phyloP scores from a whole-genome alignment of 352 stramenopile species.

The Phytophthora megakarya region DNA sequence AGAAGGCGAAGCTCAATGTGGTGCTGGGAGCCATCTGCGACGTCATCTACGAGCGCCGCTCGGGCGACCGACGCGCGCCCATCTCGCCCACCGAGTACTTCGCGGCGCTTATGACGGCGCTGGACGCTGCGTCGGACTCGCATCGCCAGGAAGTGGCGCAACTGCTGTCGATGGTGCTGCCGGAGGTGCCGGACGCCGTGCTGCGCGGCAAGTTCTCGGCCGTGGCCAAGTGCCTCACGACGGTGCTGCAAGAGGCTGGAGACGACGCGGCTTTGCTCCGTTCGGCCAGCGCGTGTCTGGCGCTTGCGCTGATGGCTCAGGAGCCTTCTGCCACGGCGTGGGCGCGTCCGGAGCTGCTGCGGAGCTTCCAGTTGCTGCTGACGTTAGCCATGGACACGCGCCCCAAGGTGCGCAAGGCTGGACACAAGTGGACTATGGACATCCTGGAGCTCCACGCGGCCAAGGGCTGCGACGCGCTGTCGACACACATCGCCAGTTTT shows the following conservation, averaged over 20 bases:
- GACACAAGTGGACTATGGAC: constrained; percentile 75
- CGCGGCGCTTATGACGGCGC: constrained; percentile 84
- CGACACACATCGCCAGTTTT: constrained; percentile 88
- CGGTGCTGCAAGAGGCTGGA: constrained; percentile 73
- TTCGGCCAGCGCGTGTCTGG: constrained; percentile 69
- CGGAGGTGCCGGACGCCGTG: constrained; percentile 70
- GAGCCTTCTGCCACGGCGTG: constrained; percentile 68
- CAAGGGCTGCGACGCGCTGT: constrained; percentile 76
- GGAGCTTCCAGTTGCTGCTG: constrained; percentile 81
- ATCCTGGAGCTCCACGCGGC: constrained; percentile 74
- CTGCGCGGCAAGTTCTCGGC: constrained; percentile 81
- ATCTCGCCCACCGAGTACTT: constrained; percentile 89
- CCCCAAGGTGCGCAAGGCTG: constrained; percentile 85
- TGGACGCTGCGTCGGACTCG: constrained; percentile 72
- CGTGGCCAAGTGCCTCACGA: constrained; percentile 67
- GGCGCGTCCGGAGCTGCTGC: constrained; percentile 70
- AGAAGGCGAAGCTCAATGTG: constrained; percentile 85
- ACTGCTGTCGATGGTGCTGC: constrained; percentile 78
- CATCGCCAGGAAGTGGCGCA: constrained; percentile 82
- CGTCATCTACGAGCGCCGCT: constrained; percentile 81
- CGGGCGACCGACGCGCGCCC: constrained; percentile 25
- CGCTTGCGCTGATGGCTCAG: constrained; percentile 67
- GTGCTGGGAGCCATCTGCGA: constrained; percentile 83
- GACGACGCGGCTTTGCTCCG: constrained; percentile 66
- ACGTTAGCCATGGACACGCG: constrained; percentile 76